These are phyloP conservation scores for Licmophora abbreviata DNA, from an alignment of 108 stramenopile genomes.

Conservation along the genomic window DNA sequence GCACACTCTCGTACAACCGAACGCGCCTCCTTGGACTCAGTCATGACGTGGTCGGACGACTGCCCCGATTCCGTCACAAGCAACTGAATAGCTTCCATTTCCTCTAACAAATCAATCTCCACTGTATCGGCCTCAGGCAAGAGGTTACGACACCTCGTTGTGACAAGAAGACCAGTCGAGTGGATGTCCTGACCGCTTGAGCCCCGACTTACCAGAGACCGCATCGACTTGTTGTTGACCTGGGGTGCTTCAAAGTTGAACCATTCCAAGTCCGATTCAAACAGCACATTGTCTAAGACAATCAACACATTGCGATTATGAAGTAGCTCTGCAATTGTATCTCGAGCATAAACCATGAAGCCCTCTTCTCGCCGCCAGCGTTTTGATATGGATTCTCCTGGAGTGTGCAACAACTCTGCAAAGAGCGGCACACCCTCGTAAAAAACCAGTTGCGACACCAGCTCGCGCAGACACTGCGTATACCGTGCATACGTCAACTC, in stretches of 20 bases:
- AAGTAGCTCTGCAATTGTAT: constrained; percentile 54
- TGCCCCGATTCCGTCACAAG: constrained; percentile 59
- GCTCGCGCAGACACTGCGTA: constrained; percentile 36
- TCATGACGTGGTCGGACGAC: constrained; percentile 34
- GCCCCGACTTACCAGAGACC: no score
- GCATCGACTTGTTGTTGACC: not conserved
- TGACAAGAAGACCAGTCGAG: constrained; percentile 25
- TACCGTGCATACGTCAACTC: constrained; percentile 47
- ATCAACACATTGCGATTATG: constrained; percentile 42
- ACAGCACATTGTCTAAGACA: constrained; percentile 59
- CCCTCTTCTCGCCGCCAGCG: constrained; percentile 46
- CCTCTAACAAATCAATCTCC: constrained; percentile 53
- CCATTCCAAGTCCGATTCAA: constrained; percentile 66
- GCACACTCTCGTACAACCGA: constrained; percentile 53
- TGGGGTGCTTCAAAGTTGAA: constrained; percentile 39
- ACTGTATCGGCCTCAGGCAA: constrained; percentile 45
- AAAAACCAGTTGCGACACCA: constrained; percentile 38
- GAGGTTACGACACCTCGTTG: constrained; percentile 31
- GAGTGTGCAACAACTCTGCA: constrained; percentile 45
- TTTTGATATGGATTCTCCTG: constrained; percentile 39
- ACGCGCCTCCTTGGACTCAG: constrained; percentile 30
- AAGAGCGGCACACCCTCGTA: constrained; percentile 36
- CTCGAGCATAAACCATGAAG: constrained; percentile 64
- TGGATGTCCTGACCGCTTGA: not conserved
- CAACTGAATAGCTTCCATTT: constrained; percentile 48